phyloP scores from a whole-genome alignment of 1,139 yeast species.

The Geotrichum aggregatum region DNA sequence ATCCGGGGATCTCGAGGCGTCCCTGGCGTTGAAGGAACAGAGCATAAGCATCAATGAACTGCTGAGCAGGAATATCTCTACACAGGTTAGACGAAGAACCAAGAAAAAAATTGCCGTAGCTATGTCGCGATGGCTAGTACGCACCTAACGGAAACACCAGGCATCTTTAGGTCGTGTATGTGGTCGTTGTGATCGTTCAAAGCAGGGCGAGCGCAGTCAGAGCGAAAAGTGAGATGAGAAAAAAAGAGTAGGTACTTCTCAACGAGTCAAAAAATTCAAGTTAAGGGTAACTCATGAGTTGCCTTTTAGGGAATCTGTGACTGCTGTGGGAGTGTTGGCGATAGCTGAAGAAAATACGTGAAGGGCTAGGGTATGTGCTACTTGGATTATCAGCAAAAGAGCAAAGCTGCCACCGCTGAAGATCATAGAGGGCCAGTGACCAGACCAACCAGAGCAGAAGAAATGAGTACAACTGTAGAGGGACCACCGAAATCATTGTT shows the following conservation, averaged over 20 bases:
- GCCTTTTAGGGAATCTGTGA: not conserved
- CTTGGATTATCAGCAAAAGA: not conserved
- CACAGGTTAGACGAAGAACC: not conserved
- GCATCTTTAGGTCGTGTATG: slow-evolving; percentile 53
- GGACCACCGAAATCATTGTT: slow-evolving; percentile 16
- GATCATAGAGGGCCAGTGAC: not conserved
- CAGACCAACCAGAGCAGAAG: not conserved
- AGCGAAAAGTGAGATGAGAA: slow-evolving; percentile 11
- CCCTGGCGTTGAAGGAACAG: slow-evolving; percentile 99
- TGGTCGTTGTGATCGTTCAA: slow-evolving; percentile 16
- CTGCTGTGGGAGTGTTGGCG: not conserved
- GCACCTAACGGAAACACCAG: slow-evolving; percentile 98
- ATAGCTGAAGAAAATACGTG: too few relatives aligned
- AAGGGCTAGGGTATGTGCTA: slow-evolving; percentile 1
- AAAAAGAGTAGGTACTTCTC: not conserved
- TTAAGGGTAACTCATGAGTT: not conserved
- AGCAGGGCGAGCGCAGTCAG: slow-evolving; percentile 20
- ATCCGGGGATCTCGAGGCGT: slow-evolving; percentile 99
- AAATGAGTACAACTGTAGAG: slow-evolving; percentile 8
- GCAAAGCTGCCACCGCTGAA: not conserved
- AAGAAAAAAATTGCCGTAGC: not conserved
- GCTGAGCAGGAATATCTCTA: slow-evolving; percentile 99
- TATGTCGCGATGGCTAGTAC: slow-evolving; percentile 38
- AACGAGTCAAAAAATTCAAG: not conserved
- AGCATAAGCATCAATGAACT: slow-evolving; percentile 98